A percentile compares a stretch with the other conserved stretches of the same genome.
Conservation (phyloP, 495 filamentous ascomycete species). For the Penicillium lagena region DNA sequence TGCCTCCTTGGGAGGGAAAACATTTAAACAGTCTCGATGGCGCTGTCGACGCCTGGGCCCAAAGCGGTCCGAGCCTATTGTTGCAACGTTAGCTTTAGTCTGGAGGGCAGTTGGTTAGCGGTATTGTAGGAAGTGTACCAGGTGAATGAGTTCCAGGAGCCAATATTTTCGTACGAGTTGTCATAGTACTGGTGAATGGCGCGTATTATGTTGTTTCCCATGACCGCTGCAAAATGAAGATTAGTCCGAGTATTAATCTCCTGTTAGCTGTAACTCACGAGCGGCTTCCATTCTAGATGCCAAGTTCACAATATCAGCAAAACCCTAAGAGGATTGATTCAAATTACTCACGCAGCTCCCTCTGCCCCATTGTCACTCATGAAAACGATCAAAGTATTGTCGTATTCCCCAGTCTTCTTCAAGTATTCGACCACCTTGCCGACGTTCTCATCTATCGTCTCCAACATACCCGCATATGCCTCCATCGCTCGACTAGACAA, state of each 20-base stretch:
- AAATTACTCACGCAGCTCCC: constrained; percentile 17
- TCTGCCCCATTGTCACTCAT: constrained; percentile 51
- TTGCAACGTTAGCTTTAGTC: background rate
- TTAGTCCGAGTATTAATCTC: too few relatives aligned
- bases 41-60: constrained; percentile 51
- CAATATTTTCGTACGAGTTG: constrained; percentile 47
- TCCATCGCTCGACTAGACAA: constrained; percentile 44
- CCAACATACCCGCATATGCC: constrained; percentile 48
- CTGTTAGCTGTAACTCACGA: background rate
- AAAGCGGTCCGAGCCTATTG: constrained; percentile 29
- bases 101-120: too few relatives aligned
- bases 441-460: constrained; percentile 44
- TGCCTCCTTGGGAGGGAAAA: constrained; percentile 47
- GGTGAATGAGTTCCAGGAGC: constrained; percentile 41
- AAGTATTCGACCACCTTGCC: constrained; percentile 40
- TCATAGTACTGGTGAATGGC: constrained; percentile 46
- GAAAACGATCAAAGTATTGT: constrained; percentile 49
- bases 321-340: constrained; percentile 22
- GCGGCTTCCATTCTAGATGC: constrained; percentile 1
- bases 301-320: constrained; percentile 17
- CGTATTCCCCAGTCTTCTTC: constrained; percentile 40
- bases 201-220: constrained; percentile 28
- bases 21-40: constrained; percentile 45
- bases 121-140: constrained; percentile 31
- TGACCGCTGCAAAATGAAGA: constrained; percentile 3